Evolutionary conservation across 805 yeast genomes (phyloP).

Genomic region (Yarrowia yakushimensis): DNA sequence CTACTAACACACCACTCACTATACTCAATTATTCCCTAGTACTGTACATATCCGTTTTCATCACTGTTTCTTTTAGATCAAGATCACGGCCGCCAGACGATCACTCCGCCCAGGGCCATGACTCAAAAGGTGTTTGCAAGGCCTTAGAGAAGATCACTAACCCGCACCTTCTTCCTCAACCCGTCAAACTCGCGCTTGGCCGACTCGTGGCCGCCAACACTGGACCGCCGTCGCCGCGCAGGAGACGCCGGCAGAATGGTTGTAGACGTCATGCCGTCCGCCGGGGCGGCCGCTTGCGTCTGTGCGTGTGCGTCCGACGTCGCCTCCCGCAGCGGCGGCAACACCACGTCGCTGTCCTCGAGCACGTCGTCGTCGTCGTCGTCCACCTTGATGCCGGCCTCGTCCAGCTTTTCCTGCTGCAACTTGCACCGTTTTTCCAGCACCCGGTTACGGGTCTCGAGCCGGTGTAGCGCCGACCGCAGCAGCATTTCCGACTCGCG

Average conservation of each 20-base stretch:
- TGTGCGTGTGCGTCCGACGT: background rate
- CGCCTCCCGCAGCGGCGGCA: constrained; percentile 9
- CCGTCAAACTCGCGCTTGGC: constrained; percentile 24
- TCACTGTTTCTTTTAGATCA: background rate
- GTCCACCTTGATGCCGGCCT: constrained; percentile 6
- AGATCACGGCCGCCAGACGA: too few relatives aligned
- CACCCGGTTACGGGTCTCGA: constrained; percentile 25
- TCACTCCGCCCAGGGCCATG: background rate
- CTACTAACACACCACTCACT: too few relatives aligned
- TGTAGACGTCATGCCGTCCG: constrained; percentile 4
- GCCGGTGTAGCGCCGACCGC: constrained; percentile 25
- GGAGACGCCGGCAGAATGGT: constrained; percentile 17
- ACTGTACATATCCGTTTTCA: constrained; percentile 18
- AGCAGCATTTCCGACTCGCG: constrained; percentile 31
- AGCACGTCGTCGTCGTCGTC: constrained; percentile 15
- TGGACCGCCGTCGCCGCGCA: constrained; percentile 5
- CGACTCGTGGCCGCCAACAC: constrained; percentile 13
- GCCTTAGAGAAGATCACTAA: background rate
- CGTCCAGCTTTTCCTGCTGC: constrained; percentile 19
- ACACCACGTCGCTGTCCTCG: constrained; percentile 4
- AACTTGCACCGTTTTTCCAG: constrained; percentile 10
- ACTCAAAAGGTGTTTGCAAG: too few relatives aligned
- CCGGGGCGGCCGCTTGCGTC: background rate
- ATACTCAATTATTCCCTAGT: constrained; percentile 7
- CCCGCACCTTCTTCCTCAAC: constrained; percentile 19